A percentile compares a stretch with the other conserved stretches of the same genome.
Conservation (phyloP, 345 rosid species). For the Populus alba region DNA sequence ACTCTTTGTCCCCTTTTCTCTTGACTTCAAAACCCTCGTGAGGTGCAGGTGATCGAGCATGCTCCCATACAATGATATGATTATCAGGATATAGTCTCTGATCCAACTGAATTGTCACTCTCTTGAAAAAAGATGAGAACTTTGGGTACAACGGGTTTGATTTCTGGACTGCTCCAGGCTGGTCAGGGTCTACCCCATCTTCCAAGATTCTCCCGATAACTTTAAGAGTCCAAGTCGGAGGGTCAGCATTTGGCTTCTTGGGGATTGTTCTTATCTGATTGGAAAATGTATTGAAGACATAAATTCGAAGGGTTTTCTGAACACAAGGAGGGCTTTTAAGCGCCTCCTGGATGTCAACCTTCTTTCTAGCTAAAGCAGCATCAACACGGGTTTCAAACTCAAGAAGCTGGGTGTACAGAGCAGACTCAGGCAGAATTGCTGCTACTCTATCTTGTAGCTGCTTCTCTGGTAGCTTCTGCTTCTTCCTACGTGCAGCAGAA, state of each 20-base stretch:
- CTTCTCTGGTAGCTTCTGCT: constrained; percentile 92
- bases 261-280: constrained; percentile 81
- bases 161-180: constrained; percentile 76
- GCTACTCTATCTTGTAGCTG: constrained; percentile 89
- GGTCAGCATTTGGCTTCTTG: constrained; percentile 79
- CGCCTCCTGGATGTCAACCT: constrained; percentile 94
- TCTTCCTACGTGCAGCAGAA: constrained; percentile 78
- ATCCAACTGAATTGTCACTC: constrained; percentile 77
- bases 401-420: constrained; percentile 91
- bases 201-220: constrained; percentile 91
- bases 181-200: constrained; percentile 92
- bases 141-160: constrained; percentile 69
- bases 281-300: constrained; percentile 81
- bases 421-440: constrained; percentile 93
- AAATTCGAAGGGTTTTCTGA: constrained; percentile 89
- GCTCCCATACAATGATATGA: constrained; percentile 83
- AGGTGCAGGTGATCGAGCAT: constrained; percentile 80
- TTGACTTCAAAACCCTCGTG: constrained; percentile 98
- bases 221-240: constrained; percentile 92
- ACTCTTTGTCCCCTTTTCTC: constrained; percentile 93
- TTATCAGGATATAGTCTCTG: constrained; percentile 92
- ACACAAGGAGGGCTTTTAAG: constrained; percentile 85
- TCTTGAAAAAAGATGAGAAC: constrained; percentile 90
- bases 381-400: constrained; percentile 94
- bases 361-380: constrained; percentile 85